Evolutionary conservation across 1,284 basidiomycete genomes (phyloP).

Genomic region (Trichosporon asahii): DNA sequence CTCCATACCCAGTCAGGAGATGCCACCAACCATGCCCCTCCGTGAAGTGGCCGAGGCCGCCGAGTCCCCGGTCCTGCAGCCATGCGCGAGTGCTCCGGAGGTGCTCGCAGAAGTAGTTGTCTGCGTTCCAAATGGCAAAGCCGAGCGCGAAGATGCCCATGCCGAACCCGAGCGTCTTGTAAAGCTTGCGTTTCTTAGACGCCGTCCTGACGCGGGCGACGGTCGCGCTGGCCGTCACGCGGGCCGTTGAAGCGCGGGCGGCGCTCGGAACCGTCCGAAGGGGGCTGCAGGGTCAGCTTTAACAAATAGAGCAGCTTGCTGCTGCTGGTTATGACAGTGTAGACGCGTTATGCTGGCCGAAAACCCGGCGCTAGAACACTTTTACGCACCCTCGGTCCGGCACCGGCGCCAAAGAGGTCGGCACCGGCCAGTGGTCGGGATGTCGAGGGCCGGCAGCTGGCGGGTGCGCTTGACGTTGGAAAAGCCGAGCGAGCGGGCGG

Average conservation of each 20-base stretch:
- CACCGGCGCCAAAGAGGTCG: neutral
- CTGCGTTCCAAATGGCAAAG: conserved; percentile 57
- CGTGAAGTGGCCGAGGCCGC: conserved; percentile 38
- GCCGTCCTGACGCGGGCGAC: neutral
- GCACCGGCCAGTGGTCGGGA: neutral
- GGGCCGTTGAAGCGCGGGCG: neutral
- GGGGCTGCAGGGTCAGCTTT: neutral
- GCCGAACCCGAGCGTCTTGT: conserved; percentile 36
- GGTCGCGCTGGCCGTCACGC: neutral
- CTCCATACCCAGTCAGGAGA: conserved; percentile 55
- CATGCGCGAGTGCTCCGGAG: conserved; percentile 28
- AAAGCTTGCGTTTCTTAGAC: conserved; percentile 29
- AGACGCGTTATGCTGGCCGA: too few relatives aligned
- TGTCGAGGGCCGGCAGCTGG: conserved; percentile 13
- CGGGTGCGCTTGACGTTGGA: conserved; percentile 14
- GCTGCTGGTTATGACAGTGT: too few relatives aligned
- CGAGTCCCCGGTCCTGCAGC: conserved; percentile 28
- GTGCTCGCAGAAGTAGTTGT: conserved; percentile 55
- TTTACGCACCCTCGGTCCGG: neutral
- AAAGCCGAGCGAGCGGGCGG: conserved; percentile 11
- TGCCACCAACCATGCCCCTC: conserved; percentile 57
- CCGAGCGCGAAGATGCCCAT: conserved; percentile 48
- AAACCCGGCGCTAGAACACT: neutral
- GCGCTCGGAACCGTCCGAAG: neutral
- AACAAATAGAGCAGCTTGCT: too few relatives aligned